A percentile compares a stretch with the other conserved stretches of the same genome.
Evolutionary conservation across 2,329 filamentous ascomycete genomes (phyloP).

Genomic region (Sclerotinia minor): DNA sequence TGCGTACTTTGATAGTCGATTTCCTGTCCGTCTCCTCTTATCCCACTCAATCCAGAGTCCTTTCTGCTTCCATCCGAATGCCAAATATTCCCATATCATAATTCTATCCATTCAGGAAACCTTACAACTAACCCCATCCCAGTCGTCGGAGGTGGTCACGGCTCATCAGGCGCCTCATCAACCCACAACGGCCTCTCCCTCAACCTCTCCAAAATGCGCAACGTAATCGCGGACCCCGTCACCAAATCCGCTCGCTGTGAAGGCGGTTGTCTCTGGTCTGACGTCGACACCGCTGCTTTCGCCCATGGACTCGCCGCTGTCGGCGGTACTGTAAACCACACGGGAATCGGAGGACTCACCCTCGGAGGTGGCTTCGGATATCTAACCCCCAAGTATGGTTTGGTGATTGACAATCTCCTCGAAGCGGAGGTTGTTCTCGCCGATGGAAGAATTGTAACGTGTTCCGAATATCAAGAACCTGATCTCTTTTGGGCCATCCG

Average conservation of each 20-base stretch:
- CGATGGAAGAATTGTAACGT: constrained; percentile 43
- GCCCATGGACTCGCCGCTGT: constrained; percentile 21
- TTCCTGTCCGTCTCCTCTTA: not conserved
- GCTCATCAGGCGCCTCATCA: constrained; percentile 17
- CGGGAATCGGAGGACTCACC: constrained; percentile 22
- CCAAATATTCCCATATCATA: constrained; percentile 19
- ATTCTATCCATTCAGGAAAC: not conserved
- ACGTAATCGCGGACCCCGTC: constrained; percentile 26
- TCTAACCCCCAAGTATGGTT: constrained; percentile 21
- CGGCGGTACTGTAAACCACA: constrained; percentile 21
- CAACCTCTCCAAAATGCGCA: constrained; percentile 29
- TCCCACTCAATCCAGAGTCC: not conserved
- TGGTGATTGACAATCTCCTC: constrained; percentile 26
- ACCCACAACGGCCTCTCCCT: not conserved
- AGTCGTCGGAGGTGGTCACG: constrained; percentile 25
- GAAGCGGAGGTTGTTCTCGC: constrained; percentile 20
- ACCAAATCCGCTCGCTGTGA: constrained; percentile 26
- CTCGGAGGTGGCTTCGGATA: constrained; percentile 22
- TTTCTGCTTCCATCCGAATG: not conserved
- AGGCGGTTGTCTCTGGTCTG: constrained; percentile 28
- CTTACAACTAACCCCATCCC: not conserved
- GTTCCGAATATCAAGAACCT: constrained; percentile 45
- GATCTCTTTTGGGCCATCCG: constrained; percentile 54
- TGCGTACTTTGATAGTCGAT: not conserved
- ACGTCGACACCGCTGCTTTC: constrained; percentile 26